Conservation (phyloP, 225 moss, liverwort and hornwort genomes). For the Bryum argenteum region DNA sequence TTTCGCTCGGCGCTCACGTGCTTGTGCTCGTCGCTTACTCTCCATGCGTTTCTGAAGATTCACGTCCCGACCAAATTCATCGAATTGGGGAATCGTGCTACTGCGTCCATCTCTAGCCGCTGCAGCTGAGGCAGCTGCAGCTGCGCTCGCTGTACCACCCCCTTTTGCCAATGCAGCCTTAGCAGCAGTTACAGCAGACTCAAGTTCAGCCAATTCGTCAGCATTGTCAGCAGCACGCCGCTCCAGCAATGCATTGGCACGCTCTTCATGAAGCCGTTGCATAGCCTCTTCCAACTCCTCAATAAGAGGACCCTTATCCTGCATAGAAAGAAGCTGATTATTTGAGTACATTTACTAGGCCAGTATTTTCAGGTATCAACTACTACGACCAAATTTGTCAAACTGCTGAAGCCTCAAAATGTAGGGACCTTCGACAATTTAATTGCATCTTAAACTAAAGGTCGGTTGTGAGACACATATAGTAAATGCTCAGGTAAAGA, state of each 20-base stretch:
- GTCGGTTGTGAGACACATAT: constrained; percentile 43
- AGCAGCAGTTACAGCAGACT: constrained; percentile 79
- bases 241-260: constrained; percentile 87
- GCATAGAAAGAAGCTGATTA: constrained; percentile 24
- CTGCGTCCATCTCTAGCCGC: constrained; percentile 58
- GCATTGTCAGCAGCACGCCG: constrained; percentile 82
- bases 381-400: constrained; percentile 3
- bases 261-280: constrained; percentile 96
- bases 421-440: constrained; percentile 25
- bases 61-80: constrained; percentile 97
- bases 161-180: constrained; percentile 79
- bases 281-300: constrained; percentile 98
- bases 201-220: constrained; percentile 86
- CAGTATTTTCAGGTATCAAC: background rate
- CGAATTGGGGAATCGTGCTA: constrained; percentile 69
- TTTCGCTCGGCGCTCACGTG: constrained; percentile 68
- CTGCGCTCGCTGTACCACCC: constrained; percentile 66
- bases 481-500: constrained; percentile 49
- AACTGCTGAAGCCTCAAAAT: constrained; percentile 28
- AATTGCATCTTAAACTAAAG: constrained; percentile 30
- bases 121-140: constrained; percentile 73
- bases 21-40: constrained; percentile 80
- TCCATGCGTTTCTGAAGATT: constrained; percentile 93
- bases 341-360: constrained; percentile 26
- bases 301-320: constrained; percentile 94